phyloP scores from a whole-genome alignment of 768 basidiomycete genomes.

The Rhodosporidiobolus sp. region DNA sequence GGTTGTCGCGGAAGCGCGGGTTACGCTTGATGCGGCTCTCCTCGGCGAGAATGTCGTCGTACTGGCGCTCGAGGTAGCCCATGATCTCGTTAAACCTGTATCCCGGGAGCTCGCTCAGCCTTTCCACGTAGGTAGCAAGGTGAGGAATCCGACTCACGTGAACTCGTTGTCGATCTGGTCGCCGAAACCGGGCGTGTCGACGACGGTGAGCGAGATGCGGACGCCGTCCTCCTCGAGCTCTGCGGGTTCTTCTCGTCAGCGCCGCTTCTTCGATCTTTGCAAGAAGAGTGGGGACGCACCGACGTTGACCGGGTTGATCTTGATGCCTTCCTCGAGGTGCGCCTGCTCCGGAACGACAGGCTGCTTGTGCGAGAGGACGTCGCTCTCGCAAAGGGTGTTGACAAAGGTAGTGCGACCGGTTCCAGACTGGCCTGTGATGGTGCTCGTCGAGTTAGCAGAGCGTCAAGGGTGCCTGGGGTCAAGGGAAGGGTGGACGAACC shows the following conservation, averaged over 20 bases:
- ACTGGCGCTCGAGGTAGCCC: conserved; percentile 94
- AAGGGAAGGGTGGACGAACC: conserved; percentile 59
- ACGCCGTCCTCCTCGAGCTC: conserved; percentile 99
- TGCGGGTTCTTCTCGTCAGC: conserved; percentile 45
- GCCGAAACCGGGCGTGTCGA: conserved; percentile 98
- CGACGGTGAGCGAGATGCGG: conserved; percentile 93
- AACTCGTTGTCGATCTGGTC: conserved; percentile 99
- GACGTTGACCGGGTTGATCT: conserved; percentile 90
- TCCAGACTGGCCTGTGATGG: conserved; percentile 78
- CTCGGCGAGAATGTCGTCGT: conserved; percentile 96
- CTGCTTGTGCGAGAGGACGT: conserved; percentile 82
- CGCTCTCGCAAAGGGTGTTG: conserved; percentile 89
- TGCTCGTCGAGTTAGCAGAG: no score
- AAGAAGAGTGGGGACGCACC: conserved; percentile 54
- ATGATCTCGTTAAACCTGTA: conserved; percentile 92
- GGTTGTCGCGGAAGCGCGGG: conserved; percentile 96
- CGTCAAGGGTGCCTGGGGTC: no score
- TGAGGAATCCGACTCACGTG: conserved; percentile 61
- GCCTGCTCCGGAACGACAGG: conserved; percentile 80
- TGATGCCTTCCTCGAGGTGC: conserved; percentile 88
- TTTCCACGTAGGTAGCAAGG: no score
- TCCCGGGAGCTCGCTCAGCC: neutral
- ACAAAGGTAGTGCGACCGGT: conserved; percentile 85
- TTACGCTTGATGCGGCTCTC: conserved; percentile 99
- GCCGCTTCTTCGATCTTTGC: neutral